These are phyloP conservation scores for Jacaranda mimosifolia DNA, from an alignment of 257 asterid genomes.

Conservation along the genomic window DNA sequence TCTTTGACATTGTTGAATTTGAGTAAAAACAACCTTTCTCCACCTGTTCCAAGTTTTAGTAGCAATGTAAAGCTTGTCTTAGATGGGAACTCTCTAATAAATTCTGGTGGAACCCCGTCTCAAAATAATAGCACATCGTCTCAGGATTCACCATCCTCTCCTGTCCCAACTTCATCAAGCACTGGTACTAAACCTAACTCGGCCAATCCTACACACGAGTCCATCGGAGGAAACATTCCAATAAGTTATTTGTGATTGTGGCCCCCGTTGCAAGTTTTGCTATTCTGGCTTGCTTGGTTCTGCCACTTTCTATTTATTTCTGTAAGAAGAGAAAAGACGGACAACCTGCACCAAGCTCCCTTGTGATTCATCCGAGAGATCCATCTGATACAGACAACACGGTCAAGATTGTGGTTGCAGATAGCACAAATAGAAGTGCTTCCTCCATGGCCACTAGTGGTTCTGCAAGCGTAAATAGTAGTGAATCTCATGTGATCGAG, in stretches of 20 bases:
- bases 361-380: conserved; percentile 80
- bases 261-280: conserved; percentile 64
- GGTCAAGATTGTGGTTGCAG: conserved; percentile 71
- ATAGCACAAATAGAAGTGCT: conserved; percentile 48
- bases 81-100: conserved; percentile 58
- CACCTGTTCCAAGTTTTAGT: conserved; percentile 70
- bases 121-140: conserved; percentile 42
- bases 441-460: conserved; percentile 60
- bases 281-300: conserved; percentile 50
- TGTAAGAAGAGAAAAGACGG: conserved; percentile 55
- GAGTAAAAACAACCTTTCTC: conserved; percentile 72
- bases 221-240: conserved; percentile 44
- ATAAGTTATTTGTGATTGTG: conserved; percentile 52
- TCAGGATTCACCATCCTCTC: conserved; percentile 39
- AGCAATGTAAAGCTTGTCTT: conserved; percentile 52
- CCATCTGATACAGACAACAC: conserved; percentile 61
- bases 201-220: conserved; percentile 21
- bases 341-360: conserved; percentile 51
- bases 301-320: conserved; percentile 60
- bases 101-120: conserved; percentile 44
- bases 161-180: conserved; percentile 36
- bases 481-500: conserved; percentile 69
- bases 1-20: conserved; percentile 66
- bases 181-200: conserved; percentile 32
- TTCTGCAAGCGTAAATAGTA: conserved; percentile 63